Base-by-base conservation (phyloP, 495 filamentous ascomycete species). In the Lophium mytilinum region DNA sequence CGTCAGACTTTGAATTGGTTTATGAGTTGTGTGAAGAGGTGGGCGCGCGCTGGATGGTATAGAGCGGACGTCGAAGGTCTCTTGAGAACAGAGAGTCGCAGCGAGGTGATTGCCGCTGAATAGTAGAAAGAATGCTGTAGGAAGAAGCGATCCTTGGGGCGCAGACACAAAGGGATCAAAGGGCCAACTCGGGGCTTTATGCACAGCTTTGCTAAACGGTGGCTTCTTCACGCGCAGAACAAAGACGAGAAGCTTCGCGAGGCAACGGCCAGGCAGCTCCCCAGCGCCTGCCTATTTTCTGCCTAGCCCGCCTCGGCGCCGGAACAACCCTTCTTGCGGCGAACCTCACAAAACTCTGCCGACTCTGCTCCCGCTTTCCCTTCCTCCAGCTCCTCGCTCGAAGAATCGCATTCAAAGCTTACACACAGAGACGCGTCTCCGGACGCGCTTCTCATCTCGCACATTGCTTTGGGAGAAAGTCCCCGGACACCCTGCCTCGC, bases 341-440 rank as follows among this genome's bases (percentile, higher is more conserved):
- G 1, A 24, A 37, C 17, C 43, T 30, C 19, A 30, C 24, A 67
- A 64, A 63, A 53, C 47, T 60, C 55, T 50, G 18, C 47, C 57
- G 59, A 53, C 72, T 75, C 15, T 17, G 6, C 6, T 35, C 50
- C 30, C 41, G 35, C 40, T 8, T 39, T 39, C 19, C 69, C 73
- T 72, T 65, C 69, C 68, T 71, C 71, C 74, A 80, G 82, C 85
- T 85, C 82, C 89, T 95, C 91, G 92, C 82, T 89, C 92, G 83
- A 95, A 91, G 86, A 88, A 95, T 96, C 93, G 93, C 90, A 89
- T 82, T 94, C 90, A 86, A 95, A 97, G 93, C 90, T 88, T 70
- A 94, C 93, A 86, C 76, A 94, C 89, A 84, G 87, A 93, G 82
- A 82, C 45, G 14, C 33, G 17, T 24, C 45, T 48, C 30, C 45